Evolutionary conservation across 495 filamentous ascomycete genomes (phyloP).

Genomic region (Sordaria brevicollis): DNA sequence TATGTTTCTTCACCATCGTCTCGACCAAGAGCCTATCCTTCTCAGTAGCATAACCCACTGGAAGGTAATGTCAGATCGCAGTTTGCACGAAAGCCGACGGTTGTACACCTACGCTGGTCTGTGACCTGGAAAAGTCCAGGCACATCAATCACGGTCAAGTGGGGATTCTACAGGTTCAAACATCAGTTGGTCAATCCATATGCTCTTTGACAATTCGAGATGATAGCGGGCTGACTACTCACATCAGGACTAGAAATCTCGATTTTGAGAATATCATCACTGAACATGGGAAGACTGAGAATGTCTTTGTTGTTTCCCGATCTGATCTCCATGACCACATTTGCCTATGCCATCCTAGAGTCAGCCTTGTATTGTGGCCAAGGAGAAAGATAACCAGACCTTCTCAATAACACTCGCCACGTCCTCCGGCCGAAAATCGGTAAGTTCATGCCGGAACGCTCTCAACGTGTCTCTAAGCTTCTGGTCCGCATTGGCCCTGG

Average conservation of each 20-base stretch:
- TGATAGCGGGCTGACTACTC: neutral
- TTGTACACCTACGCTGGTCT: neutral
- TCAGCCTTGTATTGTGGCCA: neutral
- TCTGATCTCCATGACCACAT: constrained; percentile 34
- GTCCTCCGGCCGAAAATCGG: constrained; percentile 10
- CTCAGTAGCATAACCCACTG: constrained; percentile 3
- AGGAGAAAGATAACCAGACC: neutral
- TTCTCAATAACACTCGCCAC: constrained; percentile 20
- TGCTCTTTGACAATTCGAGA: neutral
- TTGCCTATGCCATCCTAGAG: constrained; percentile 19
- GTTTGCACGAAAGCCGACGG: neutral
- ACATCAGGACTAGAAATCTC: constrained; percentile 46
- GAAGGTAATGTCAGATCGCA: neutral
- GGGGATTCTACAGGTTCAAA: neutral
- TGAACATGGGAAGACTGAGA: constrained; percentile 31
- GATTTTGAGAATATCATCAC: constrained; percentile 46
- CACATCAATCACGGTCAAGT: constrained; percentile 15
- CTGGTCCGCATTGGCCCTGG: constrained; percentile 14
- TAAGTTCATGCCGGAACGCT: constrained; percentile 6
- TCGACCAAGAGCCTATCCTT: constrained; percentile 6
- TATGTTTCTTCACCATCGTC: constrained; percentile 7
- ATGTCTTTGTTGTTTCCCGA: constrained; percentile 11
- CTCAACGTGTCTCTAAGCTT: constrained; percentile 2
- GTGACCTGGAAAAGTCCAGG: constrained; percentile 13
- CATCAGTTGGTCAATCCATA: neutral